phyloP scores from a whole-genome alignment of 345 rosid species.

The Brassica cretica region DNA sequence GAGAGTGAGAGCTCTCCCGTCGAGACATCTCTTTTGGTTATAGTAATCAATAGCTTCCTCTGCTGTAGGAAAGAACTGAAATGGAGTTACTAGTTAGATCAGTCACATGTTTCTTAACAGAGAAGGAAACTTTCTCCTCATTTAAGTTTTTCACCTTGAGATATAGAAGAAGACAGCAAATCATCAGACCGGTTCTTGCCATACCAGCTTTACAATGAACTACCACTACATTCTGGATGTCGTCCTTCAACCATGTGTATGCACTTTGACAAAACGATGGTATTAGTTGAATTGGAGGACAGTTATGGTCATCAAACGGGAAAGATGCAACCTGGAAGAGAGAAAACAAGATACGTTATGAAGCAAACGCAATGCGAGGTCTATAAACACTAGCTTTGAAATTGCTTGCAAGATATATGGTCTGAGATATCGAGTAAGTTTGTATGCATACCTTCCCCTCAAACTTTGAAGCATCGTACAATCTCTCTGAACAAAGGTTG shows the following conservation, averaged over 20 bases:
- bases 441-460: conserved; percentile 46
- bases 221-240: conserved; percentile 91
- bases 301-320: conserved; percentile 96
- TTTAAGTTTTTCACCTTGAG: conserved; percentile 59
- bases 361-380: not conserved
- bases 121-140: not conserved
- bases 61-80: conserved; percentile 86
- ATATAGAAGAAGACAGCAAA: conserved; percentile 85
- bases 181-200: conserved; percentile 97
- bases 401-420: conserved; percentile 14
- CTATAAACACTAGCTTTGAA: conserved; percentile 2
- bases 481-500: conserved; percentile 94
- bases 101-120: not conserved
- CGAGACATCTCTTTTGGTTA: conserved; percentile 90
- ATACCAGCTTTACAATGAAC: conserved; percentile 97
- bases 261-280: conserved; percentile 92
- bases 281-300: conserved; percentile 86
- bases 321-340: conserved; percentile 79
- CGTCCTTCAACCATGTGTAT: conserved; percentile 93
- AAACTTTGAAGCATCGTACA: conserved; percentile 80
- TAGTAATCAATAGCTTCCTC: conserved; percentile 83
- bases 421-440: not conserved
- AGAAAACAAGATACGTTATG: conserved; percentile 7
- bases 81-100: conserved; percentile 26
- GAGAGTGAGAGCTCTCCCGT: conserved; percentile 88